A percentile compares a stretch with the other conserved stretches of the same genome.
These are phyloP conservation scores for Microglena sp. DNA, from an alignment of 139 green algal species.

Conservation along the genomic window DNA sequence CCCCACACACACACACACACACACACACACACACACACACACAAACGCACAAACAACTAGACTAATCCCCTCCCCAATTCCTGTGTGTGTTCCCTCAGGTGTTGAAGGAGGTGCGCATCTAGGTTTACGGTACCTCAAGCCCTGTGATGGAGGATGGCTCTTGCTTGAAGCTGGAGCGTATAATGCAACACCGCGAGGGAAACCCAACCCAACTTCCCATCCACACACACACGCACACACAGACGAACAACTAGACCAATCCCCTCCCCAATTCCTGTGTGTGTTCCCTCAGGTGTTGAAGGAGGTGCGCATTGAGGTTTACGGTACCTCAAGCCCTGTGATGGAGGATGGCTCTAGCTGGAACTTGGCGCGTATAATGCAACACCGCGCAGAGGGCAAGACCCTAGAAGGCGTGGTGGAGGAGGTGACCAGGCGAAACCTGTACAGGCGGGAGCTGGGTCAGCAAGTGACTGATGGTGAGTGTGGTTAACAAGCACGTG, in stretches of 20 bases:
- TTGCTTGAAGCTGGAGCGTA: slow-evolving; percentile 29
- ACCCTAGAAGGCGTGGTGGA: slow-evolving; percentile 56
- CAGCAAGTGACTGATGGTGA: slow-evolving; percentile 39
- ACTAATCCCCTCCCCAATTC: too few species aligned
- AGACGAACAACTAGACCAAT: too few species aligned
- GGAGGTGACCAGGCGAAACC: slow-evolving; percentile 54
- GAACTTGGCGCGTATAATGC: background rate
- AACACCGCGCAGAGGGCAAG: slow-evolving; percentile 30
- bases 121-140: slow-evolving; percentile 18
- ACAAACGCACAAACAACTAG: too few species aligned
- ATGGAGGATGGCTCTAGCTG: slow-evolving; percentile 32
- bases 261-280: too few species aligned
- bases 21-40: too few species aligned
- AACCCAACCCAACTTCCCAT: too few species aligned
- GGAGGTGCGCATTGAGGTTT: background rate
- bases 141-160: slow-evolving; percentile 28
- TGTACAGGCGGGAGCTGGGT: slow-evolving; percentile 74
- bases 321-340: slow-evolving; percentile 18
- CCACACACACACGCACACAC: too few species aligned
- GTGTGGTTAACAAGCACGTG: too few species aligned
- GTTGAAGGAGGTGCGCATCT: background rate
- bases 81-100: too few species aligned
- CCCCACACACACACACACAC: too few species aligned
- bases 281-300: background rate
- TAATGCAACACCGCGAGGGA: too few species aligned